These are phyloP conservation scores for Castanospermum australe DNA, from an alignment of 306 rosid genomes.

Conservation along the genomic window DNA sequence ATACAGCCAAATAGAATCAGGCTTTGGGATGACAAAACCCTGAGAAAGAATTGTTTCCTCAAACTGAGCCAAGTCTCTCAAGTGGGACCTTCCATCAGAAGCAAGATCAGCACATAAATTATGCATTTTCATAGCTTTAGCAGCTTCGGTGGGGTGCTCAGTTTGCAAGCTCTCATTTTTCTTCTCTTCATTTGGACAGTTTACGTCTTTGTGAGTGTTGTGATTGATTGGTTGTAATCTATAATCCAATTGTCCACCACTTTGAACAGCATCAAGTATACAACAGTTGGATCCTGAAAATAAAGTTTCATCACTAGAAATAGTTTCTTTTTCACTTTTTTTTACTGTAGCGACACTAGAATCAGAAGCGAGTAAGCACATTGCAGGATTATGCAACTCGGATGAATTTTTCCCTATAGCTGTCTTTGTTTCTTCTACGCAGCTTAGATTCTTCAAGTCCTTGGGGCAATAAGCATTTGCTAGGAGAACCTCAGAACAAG, in stretches of 20 bases:
- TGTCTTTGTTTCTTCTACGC: neutral
- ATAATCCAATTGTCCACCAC: neutral
- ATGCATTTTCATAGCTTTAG: neutral
- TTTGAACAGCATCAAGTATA: constrained; percentile 6
- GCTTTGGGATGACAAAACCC: neutral
- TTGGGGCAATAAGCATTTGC: neutral
- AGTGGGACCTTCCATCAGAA: constrained; percentile 15
- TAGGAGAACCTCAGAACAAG: neutral
- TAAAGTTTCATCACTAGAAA: neutral
- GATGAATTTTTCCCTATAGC: constrained; percentile 3
- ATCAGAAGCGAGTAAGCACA: constrained; percentile 4
- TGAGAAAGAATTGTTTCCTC: neutral
- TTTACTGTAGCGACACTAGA: neutral
- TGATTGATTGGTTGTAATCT: neutral
- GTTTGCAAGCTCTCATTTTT: neutral
- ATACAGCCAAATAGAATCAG: constrained; percentile 36
- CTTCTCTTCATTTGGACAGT: neutral
- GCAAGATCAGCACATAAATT: neutral
- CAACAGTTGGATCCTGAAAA: neutral
- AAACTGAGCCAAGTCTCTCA: neutral
- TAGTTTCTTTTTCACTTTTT: neutral
- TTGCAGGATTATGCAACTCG: neutral
- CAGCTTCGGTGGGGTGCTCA: constrained; percentile 1
- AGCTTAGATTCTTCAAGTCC: constrained; percentile 4
- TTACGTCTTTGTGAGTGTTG: constrained; percentile 4